Evolutionary conservation across 495 filamentous ascomycete species (phyloP).

Genomic region (Neurospora sp.): DNA sequence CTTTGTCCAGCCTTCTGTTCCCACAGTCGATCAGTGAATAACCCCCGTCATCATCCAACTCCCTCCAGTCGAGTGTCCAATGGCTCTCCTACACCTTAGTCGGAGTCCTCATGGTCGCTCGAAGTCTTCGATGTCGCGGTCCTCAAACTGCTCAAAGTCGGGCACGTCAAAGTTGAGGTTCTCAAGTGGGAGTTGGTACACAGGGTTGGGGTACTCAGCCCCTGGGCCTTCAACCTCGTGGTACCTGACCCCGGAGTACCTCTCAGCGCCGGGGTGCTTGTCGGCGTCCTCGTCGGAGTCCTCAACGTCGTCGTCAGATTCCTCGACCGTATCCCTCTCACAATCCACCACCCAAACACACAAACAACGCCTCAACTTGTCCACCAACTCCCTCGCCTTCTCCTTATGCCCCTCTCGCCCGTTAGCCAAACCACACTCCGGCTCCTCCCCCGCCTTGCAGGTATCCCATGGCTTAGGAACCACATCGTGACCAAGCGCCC

Average conservation of each 20-base stretch:
- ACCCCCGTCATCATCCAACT: background rate
- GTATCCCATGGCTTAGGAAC: background rate
- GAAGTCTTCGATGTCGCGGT: background rate
- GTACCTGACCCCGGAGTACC: background rate
- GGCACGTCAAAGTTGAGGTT: background rate
- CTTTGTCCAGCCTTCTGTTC: background rate
- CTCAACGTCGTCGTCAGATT: background rate
- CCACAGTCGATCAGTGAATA: background rate
- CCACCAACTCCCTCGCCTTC: background rate
- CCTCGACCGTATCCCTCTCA: background rate
- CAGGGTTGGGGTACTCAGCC: background rate
- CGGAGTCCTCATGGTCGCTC: background rate
- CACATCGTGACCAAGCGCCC: background rate
- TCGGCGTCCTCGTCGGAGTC: background rate
- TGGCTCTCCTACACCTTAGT: background rate
- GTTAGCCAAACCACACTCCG: background rate
- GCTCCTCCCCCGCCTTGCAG: background rate
- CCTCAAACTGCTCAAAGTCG: background rate
- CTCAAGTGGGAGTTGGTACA: background rate
- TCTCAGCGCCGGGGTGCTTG: no score
- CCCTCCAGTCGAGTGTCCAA: background rate
- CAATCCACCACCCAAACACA: background rate
- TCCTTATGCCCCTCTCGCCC: background rate
- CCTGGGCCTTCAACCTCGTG: background rate
- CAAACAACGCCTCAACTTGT: background rate